Base-by-base conservation (phyloP, 2,329 filamentous ascomycete species). In the Corynespora cassiicola region DNA sequence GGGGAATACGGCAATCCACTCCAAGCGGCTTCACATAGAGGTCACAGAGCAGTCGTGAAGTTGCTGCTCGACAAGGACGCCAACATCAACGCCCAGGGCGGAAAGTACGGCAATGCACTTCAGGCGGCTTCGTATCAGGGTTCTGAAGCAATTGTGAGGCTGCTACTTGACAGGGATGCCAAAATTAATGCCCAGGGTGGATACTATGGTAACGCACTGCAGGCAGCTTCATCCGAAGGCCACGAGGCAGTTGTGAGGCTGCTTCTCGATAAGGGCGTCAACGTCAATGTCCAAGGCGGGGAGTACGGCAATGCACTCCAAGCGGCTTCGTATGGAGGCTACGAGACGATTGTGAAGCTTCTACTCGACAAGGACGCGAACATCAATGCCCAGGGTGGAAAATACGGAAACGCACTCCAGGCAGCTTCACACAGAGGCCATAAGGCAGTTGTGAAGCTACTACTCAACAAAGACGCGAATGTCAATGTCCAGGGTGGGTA, bases 241-340 rank as follows among this genome's bases (percentile, higher is more conserved):
- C 12, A 28, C 12, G 7, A 14, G 7, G 12, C 7, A 14, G 12
- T 28, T 8, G 12, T 28, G 12, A 14, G 15, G 7, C 12, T 28
- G 7, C 25, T 28, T 7, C 7, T 28, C 7, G 12, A 7, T 7
- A 14, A 7, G 12, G 25, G 12, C 25, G 25, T 14, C 25, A 14
- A 28, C 7, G 25, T 28, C 25, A 28, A 28, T 19, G 14, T 15
- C 7, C 7, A 17, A 18, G 16, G 28, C 19, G 28, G 14, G 11
- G 28, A 24, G 8, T 24, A 7, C 26, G 20, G 31, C 12, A 35
- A 26, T 17, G 32, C 29, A 29, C 23, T 43, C 29, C 35, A 33
- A 15, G 29, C 23, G 19, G 37, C 37, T 34, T 14, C 30, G 18
- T 21, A 15, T 28, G 22, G 16, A 27, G 30, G 30, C 22, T 15